phyloP scores from a whole-genome alignment of 345 rosid species.

The Carallia brachiata region DNA sequence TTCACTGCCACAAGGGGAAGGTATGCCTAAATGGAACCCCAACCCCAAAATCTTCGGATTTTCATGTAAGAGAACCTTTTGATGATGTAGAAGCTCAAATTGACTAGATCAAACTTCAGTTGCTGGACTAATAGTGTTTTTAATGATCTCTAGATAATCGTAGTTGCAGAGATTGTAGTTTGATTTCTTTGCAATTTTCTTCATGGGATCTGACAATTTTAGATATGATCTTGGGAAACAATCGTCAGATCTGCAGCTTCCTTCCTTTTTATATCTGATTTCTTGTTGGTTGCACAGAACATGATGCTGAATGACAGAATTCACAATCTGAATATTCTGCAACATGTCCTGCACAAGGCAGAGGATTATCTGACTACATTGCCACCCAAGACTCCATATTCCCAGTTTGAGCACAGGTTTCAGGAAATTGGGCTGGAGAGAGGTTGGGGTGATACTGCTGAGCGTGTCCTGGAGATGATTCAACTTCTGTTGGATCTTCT shows the following conservation, averaged over 20 bases:
- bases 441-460: conserved; percentile 91
- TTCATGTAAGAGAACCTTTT: too few relatives aligned
- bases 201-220: not conserved
- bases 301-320: conserved; percentile 79
- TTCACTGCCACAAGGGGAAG: conserved; percentile 83
- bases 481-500: conserved; percentile 90
- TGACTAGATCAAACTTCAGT: not conserved
- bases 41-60: not conserved
- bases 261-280: not conserved
- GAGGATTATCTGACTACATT: conserved; percentile 69
- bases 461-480: conserved; percentile 82
- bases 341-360: conserved; percentile 77
- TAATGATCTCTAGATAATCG: too few relatives aligned
- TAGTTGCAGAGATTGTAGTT: too few relatives aligned
- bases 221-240: not conserved
- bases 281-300: conserved; percentile 44
- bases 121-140: too few relatives aligned
- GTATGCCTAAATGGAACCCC: conserved; percentile 25
- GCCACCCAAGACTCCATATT: conserved; percentile 49
- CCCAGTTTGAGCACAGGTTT: conserved; percentile 66
- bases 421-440: conserved; percentile 93
- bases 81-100: not conserved
- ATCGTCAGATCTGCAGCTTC: conserved; percentile 2
- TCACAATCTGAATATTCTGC: conserved; percentile 62
- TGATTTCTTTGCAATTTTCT: too few relatives aligned